These are phyloP conservation scores for Ophiostoma populinum DNA, from an alignment of 2,329 filamentous ascomycete genomes.

Conservation along the genomic window DNA sequence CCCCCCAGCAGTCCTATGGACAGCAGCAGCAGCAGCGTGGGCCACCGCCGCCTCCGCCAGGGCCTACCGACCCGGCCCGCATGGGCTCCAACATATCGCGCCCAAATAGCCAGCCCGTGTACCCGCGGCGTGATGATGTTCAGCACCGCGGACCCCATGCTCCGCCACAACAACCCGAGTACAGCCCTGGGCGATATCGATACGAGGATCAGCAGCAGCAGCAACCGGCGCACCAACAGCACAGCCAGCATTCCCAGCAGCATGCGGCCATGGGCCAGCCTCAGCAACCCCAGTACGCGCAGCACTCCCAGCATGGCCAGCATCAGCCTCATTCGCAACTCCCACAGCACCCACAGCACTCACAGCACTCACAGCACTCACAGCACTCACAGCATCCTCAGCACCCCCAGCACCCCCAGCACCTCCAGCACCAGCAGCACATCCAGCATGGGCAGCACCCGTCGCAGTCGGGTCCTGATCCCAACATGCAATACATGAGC, in stretches of 20 bases:
- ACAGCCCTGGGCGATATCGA: conserved; percentile 34
- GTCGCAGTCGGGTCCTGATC: too few species aligned
- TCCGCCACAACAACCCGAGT: conserved; percentile 30
- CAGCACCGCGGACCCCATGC: conserved; percentile 18
- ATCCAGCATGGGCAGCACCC: conserved; percentile 19
- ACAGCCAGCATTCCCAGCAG: too few species aligned
- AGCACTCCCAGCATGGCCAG: too few species aligned
- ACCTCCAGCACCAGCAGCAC: too few species aligned
- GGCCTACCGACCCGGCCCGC: conserved; percentile 26
- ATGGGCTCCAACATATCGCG: conserved; percentile 23
- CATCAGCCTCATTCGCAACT: too few species aligned
- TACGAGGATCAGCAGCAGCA: conserved; percentile 33
- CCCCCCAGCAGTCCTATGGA: conserved; percentile 34
- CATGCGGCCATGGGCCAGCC: too few species aligned
- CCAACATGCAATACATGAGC: background rate
- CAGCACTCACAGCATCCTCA: too few species aligned
- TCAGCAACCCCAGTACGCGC: too few species aligned
- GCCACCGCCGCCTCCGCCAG: conserved; percentile 26
- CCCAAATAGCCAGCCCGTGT: conserved; percentile 29
- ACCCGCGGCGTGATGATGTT: conserved; percentile 28
- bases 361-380: too few species aligned
- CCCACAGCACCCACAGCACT: too few species aligned
- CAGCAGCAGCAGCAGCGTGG: conserved; percentile 22
- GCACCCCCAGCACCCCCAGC: too few species aligned
- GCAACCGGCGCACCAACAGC: conserved; percentile 12